Evolutionary conservation across 441 rosid species (phyloP), one percentile per base, ranked within the genome.

Genomic region (Pelargonium myrrhifolium): DNA sequence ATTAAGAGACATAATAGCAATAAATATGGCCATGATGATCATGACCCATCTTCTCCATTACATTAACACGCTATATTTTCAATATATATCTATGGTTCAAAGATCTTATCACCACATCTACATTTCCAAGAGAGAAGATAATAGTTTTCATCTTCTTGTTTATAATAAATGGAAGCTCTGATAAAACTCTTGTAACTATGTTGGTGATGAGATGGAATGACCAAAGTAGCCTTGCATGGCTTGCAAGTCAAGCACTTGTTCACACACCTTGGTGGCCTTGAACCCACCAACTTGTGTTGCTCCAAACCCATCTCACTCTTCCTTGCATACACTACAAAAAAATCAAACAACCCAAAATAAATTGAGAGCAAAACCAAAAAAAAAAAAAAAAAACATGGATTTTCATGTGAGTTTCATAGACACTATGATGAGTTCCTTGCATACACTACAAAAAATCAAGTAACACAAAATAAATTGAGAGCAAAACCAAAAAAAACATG

Each of bases 61-160:
- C 9, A 22, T 1, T 18, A 20, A 55, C 20, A 22, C 18, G 24
- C 8, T 7, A 14, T 2, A 53, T 21, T 5, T 6, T 10, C 9
- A 58, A 58, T 9, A 58, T 61, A 43, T 18, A 35, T 76, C 68
- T 35, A 79, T 65, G 93, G 96, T 40, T 73, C 79, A 72, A 75
- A 92, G 66, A 86, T 61, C 75, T 75, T 77, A 68, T 86, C 77
- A 22, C 87, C 93, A 65, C 97, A 92, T 80, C 70, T 84, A 82
- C 96, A 89, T 75, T 83, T 82, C 96, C 98, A 88, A 8, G 81
- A 79, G 3, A 85, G 88, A 65, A 81, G 96, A 77, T 92, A 92
- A 64, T 88, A 92, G 39, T 75, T 71, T 56, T 71, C 73, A 58
- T 72, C 77, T 60, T 65, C 65, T 65, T 7, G 53, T 43, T 12